A percentile compares a stretch with the other conserved stretches of the same genome.
Conservation (phyloP, 805 yeast genomes). For the Yamadazyma insecticola region DNA sequence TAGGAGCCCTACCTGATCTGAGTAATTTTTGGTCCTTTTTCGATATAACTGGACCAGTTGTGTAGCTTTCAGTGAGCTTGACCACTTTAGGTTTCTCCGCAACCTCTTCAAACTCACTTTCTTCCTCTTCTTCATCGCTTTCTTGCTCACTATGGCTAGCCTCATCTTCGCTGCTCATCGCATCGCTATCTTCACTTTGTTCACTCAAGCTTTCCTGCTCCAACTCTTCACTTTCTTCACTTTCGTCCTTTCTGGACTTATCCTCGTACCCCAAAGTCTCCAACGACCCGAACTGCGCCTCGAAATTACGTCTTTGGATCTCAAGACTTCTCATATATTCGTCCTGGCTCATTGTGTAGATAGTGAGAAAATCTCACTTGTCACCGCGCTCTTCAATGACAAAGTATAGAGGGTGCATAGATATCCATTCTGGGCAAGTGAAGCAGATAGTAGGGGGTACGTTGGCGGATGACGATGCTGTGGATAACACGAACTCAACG, state of each 20-base stretch:
- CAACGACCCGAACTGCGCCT: conserved; percentile 58
- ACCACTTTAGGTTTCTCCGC: conserved; percentile 41
- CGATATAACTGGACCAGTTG: conserved; percentile 24
- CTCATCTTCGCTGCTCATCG: conserved; percentile 3
- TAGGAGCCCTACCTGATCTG: conserved; percentile 59
- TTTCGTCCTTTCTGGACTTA: conserved; percentile 20
- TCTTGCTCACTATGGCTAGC: too few relatives aligned
- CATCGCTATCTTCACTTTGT: conserved; percentile 12
- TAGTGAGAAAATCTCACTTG: too few relatives aligned
- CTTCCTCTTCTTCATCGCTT: conserved; percentile 11
- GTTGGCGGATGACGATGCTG: conserved; percentile 49
- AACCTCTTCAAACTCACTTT: conserved; percentile 7
- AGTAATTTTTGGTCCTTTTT: conserved; percentile 50
- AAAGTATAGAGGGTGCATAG: conserved; percentile 88
- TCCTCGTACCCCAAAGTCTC: conserved; percentile 41
- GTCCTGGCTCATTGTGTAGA: conserved; percentile 22
- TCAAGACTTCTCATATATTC: conserved; percentile 39
- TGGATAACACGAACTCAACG: conserved; percentile 16
- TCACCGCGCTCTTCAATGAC: conserved; percentile 73
- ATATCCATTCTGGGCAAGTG: conserved; percentile 90
- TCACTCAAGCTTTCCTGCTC: conserved; percentile 13
- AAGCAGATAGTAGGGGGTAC: conserved; percentile 98
- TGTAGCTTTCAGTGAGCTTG: conserved; percentile 37
- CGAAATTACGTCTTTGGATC: conserved; percentile 54
- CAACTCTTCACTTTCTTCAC: conserved; percentile 18